Conservation (phyloP, 2,329 filamentous ascomycete genomes). For the Myriangium duriaei region DNA sequence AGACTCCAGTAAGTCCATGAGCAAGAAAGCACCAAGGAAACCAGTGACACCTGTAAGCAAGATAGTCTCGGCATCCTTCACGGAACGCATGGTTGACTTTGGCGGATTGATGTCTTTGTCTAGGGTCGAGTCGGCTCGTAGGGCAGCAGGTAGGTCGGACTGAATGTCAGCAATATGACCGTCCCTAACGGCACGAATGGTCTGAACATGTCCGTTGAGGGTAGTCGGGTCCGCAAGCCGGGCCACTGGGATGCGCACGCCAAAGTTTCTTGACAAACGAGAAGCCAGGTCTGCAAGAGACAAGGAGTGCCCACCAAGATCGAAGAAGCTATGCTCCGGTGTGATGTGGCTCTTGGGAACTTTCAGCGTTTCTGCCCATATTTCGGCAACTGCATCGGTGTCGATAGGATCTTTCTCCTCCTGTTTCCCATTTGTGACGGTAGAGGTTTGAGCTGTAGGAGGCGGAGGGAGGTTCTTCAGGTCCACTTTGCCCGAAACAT, state of each 20-base stretch:
- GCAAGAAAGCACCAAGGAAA: conserved; percentile 62
- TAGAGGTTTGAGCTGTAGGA: conserved; percentile 32
- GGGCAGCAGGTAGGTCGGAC: conserved; percentile 57
- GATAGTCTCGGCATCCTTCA: conserved; percentile 55
- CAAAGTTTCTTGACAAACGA: conserved; percentile 55
- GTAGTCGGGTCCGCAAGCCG: conserved; percentile 61
- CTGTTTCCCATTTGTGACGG: conserved; percentile 29
- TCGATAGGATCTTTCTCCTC: conserved; percentile 51
- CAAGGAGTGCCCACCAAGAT: conserved; percentile 66
- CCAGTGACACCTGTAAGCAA: conserved; percentile 65
- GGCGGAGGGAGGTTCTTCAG: conserved; percentile 59
- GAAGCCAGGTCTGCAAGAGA: conserved; percentile 67
- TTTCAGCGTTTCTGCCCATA: conserved; percentile 60
- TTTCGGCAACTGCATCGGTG: conserved; percentile 53
- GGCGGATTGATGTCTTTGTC: conserved; percentile 55
- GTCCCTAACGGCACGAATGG: conserved; percentile 57
- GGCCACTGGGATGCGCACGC: conserved; percentile 58
- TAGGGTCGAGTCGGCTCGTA: conserved; percentile 54
- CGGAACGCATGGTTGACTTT: conserved; percentile 38
- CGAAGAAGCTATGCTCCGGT: conserved; percentile 64
- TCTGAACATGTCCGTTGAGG: conserved; percentile 58
- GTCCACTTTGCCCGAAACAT: conserved; percentile 68
- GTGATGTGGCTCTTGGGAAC: conserved; percentile 52
- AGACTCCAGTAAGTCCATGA: conserved; percentile 53
- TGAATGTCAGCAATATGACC: conserved; percentile 64